Conservation (phyloP, 2,329 filamentous ascomycete species). For the Ascocoryne sarcoides region DNA sequence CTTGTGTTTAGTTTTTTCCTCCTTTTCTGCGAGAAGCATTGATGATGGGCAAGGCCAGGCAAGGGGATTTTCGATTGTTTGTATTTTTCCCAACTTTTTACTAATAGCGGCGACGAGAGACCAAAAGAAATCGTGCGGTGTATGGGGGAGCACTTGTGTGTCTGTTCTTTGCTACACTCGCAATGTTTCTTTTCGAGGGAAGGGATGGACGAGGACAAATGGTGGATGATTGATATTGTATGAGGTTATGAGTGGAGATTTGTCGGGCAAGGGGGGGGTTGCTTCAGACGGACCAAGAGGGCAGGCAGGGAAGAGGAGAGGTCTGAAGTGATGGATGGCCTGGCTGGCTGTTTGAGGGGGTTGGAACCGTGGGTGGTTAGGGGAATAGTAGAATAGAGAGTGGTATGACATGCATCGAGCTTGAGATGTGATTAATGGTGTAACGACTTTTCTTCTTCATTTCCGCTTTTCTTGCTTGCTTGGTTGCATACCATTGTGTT, state of each 20-base stretch:
- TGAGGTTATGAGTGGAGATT: neutral
- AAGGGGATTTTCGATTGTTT: slow-evolving; percentile 6
- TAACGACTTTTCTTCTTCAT: no score
- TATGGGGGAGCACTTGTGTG: neutral
- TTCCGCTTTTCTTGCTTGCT: no score
- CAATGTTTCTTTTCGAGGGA: neutral
- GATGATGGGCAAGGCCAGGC: neutral
- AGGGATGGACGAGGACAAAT: neutral
- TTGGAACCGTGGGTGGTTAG: no score
- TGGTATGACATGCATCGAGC: neutral
- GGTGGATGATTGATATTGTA: neutral
- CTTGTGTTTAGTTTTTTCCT: slow-evolving; percentile 20
- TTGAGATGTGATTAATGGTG: no score
- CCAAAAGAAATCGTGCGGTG: no score
- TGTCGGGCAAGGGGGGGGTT: no score
- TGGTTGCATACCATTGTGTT: neutral
- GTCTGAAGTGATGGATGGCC: neutral
- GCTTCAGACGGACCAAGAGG: no score
- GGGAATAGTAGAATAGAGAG: neutral
- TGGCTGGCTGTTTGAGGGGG: neutral
- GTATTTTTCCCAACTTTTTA: slow-evolving; percentile 5
- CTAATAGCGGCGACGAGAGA: neutral
- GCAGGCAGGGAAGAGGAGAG: neutral
- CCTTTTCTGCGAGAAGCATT: neutral
- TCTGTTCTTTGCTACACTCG: neutral